Conservation (phyloP, 2,329 filamentous ascomycete genomes). For the Epichloe festucae region DNA sequence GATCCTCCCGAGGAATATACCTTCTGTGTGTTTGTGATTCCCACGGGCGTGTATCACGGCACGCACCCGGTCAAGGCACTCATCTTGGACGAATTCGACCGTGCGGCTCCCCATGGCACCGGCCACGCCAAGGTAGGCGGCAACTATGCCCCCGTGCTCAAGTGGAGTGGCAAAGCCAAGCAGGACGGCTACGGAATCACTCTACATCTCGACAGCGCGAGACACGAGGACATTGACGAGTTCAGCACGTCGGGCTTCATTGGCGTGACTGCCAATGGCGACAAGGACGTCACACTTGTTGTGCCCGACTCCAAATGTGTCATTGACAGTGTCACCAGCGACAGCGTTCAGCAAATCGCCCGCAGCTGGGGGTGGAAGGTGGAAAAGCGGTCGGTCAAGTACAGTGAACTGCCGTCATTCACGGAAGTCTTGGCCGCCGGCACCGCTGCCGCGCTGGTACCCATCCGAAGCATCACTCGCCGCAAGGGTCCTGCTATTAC, state of each 20-base stretch:
- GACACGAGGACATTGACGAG: constrained; percentile 78
- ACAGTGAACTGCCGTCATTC: constrained; percentile 40
- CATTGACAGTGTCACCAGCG: constrained; percentile 75
- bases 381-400: constrained; percentile 60
- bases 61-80: constrained; percentile 75
- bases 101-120: constrained; percentile 80
- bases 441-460: constrained; percentile 81
- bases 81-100: constrained; percentile 87
- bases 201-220: constrained; percentile 78
- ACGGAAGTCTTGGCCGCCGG: constrained; percentile 80
- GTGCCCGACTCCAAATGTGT: constrained; percentile 81
- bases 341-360: constrained; percentile 65
- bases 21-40: constrained; percentile 80
- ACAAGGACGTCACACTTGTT: constrained; percentile 54
- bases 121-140: constrained; percentile 90
- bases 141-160: constrained; percentile 86
- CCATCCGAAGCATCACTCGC: constrained; percentile 81
- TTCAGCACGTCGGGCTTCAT: constrained; percentile 94
- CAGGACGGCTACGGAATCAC: constrained; percentile 83
- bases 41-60: constrained; percentile 90
- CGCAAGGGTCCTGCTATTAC: constrained; percentile 19
- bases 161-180: constrained; percentile 73
- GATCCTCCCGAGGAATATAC: constrained; percentile 84
- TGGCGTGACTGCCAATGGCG: constrained; percentile 51
- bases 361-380: constrained; percentile 72